Conservation (phyloP, 805 yeast genomes). For the Suhomyces sp. region DNA sequence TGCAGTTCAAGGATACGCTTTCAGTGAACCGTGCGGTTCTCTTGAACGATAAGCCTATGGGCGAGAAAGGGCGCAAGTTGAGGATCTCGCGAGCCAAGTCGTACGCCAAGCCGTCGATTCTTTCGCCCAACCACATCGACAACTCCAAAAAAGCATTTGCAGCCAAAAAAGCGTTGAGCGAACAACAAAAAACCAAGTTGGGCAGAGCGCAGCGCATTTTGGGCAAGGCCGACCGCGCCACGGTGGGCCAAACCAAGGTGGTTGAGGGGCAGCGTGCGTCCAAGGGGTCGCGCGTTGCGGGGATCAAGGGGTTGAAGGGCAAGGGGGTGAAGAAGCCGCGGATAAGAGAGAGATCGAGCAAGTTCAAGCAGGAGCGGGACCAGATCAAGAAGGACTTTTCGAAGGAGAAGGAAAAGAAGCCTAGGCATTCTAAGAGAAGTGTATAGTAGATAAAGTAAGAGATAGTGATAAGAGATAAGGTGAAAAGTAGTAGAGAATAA, state of each 20-base stretch:
- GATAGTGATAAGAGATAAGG: too few relatives aligned
- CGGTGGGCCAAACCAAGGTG: constrained; percentile 50
- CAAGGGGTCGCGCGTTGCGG: constrained; percentile 60
- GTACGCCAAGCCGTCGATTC: constrained; percentile 37
- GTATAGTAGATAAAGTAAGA: too few relatives aligned
- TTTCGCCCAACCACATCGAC: constrained; percentile 45
- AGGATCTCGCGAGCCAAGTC: constrained; percentile 64
- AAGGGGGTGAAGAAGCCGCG: constrained; percentile 54
- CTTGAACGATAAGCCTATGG: constrained; percentile 63
- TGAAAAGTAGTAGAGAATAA: too few relatives aligned
- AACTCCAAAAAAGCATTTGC: constrained; percentile 26
- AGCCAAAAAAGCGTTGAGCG: constrained; percentile 40
- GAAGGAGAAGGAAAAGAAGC: not conserved
- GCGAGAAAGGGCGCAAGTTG: constrained; percentile 52
- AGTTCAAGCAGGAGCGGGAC: constrained; percentile 43
- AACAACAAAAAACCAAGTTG: constrained; percentile 67
- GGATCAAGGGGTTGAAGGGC: constrained; percentile 54
- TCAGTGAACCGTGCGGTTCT: constrained; percentile 79
- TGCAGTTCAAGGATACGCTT: constrained; percentile 74
- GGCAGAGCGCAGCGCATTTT: constrained; percentile 77
- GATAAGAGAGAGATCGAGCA: constrained; percentile 52
- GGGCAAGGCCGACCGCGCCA: constrained; percentile 76
- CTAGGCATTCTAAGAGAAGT: not conserved
- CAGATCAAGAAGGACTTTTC: constrained; percentile 16
- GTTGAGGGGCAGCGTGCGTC: constrained; percentile 78